These are phyloP conservation scores for Talaromyces sp. DNA, from an alignment of 2,329 filamentous ascomycete species.

Conservation along the genomic window DNA sequence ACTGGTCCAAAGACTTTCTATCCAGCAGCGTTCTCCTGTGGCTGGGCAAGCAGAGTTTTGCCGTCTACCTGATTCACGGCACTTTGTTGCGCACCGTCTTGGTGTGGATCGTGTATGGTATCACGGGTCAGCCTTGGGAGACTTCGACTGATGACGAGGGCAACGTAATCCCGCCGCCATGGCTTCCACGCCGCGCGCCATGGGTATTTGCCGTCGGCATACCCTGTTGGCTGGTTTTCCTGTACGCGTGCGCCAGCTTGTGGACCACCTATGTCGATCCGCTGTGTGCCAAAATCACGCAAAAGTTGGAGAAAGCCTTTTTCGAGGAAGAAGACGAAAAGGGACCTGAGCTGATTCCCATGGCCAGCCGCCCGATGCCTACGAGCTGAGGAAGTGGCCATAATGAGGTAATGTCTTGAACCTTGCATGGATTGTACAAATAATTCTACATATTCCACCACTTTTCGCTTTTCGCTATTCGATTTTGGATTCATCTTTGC, in stretches of 20 bases:
- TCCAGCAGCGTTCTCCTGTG: slow-evolving; percentile 47
- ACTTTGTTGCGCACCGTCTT: slow-evolving; percentile 48
- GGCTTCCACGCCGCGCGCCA: slow-evolving; percentile 35
- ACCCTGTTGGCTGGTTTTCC: slow-evolving; percentile 40
- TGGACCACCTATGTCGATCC: slow-evolving; percentile 50
- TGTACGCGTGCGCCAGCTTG: slow-evolving; percentile 44
- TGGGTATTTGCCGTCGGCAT: slow-evolving; percentile 40
- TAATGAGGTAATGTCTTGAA: neutral
- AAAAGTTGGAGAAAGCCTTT: slow-evolving; percentile 43
- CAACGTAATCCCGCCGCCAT: slow-evolving; percentile 34
- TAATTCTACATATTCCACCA: neutral
- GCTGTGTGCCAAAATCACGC: slow-evolving; percentile 44
- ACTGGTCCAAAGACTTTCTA: slow-evolving; percentile 43
- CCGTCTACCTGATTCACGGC: slow-evolving; percentile 51
- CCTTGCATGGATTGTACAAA: neutral
- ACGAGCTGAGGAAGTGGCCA: neutral
- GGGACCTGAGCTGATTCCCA: slow-evolving; percentile 18
- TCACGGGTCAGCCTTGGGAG: slow-evolving; percentile 41
- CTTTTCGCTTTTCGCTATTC: neutral
- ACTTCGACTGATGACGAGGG: slow-evolving; percentile 36
- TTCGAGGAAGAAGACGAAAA: slow-evolving; percentile 40
- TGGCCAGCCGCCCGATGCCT: slow-evolving; percentile 15
- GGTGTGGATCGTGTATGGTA: slow-evolving; percentile 49
- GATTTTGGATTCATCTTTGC: too few species aligned
- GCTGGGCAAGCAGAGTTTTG: slow-evolving; percentile 51